These are phyloP conservation scores for Saxophila tyrrhenica DNA, from an alignment of 495 filamentous ascomycete genomes.

Conservation along the genomic window DNA sequence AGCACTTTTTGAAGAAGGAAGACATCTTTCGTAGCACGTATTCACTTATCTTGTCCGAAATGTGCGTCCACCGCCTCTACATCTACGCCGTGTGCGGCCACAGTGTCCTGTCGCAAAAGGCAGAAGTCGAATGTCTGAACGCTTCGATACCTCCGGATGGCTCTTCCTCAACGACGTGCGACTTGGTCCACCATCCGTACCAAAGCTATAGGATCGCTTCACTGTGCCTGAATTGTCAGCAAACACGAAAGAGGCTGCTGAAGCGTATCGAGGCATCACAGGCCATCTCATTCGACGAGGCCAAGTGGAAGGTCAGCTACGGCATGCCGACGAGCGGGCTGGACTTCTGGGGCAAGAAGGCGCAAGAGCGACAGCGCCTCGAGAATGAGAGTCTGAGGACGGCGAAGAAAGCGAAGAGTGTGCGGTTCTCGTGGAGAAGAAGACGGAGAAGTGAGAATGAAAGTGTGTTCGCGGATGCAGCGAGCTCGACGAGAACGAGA, in stretches of 20 bases:
- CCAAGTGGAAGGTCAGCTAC: conserved; percentile 31
- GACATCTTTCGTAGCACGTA: not conserved
- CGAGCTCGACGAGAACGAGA: conserved; percentile 7
- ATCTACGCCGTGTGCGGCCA: conserved; percentile 30
- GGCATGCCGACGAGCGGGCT: conserved; percentile 17
- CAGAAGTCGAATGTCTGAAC: conserved; percentile 10
- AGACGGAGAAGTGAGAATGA: conserved; percentile 1
- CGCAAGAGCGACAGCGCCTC: conserved; percentile 18
- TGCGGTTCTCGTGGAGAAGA: conserved; percentile 3
- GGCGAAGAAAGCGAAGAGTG: conserved; percentile 4
- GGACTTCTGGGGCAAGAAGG: conserved; percentile 17
- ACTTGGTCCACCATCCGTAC: conserved; percentile 18
- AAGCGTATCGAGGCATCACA: conserved; percentile 7
- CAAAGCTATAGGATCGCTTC: conserved; percentile 12
- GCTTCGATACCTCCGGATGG: conserved; percentile 13
- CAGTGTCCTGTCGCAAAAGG: conserved; percentile 14
- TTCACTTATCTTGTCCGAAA: conserved; percentile 1
- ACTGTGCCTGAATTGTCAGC: conserved; percentile 22
- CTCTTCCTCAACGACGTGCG: conserved; percentile 10
- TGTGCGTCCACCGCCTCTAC: conserved; percentile 31
- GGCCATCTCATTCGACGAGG: conserved; percentile 24
- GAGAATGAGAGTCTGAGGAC: not conserved
- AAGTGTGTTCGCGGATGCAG: not conserved
- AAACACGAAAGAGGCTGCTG: conserved; percentile 12
- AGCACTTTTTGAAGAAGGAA: not conserved